A percentile compares a stretch with the other conserved stretches of the same genome.
phyloP scores from a whole-genome alignment of 352 stramenopile species.

The Pythium coloratum region DNA sequence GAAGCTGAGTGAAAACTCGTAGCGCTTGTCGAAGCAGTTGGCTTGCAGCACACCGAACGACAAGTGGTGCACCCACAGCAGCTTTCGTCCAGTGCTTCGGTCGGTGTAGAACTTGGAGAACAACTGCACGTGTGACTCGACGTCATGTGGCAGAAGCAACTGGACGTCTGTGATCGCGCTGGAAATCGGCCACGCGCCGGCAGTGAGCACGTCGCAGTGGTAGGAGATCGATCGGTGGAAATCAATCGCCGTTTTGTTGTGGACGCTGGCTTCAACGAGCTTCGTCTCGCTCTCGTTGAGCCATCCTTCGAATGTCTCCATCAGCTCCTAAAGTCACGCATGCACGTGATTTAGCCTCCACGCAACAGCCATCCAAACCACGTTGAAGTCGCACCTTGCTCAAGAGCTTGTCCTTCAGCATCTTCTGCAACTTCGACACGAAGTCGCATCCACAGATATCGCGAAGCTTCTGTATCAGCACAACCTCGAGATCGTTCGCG shows the following conservation, averaged over 20 bases:
- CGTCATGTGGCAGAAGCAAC: slow-evolving; percentile 51
- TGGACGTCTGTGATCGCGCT: slow-evolving; percentile 51
- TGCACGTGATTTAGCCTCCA: too few relatives aligned
- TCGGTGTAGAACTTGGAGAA: slow-evolving; percentile 85
- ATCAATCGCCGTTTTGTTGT: slow-evolving; percentile 43
- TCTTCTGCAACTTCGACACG: slow-evolving; percentile 88
- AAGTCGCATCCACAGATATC: slow-evolving; percentile 87
- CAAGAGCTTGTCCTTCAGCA: slow-evolving; percentile 85
- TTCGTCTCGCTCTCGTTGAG: slow-evolving; percentile 62
- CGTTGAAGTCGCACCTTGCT: slow-evolving; percentile 55
- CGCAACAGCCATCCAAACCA: neutral
- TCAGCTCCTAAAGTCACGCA: slow-evolving; percentile 46
- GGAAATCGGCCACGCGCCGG: slow-evolving; percentile 82
- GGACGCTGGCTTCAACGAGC: slow-evolving; percentile 34
- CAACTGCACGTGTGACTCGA: slow-evolving; percentile 62
- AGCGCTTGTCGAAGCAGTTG: slow-evolving; percentile 69
- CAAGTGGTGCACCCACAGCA: slow-evolving; percentile 78
- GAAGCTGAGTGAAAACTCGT: slow-evolving; percentile 82
- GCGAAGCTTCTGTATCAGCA: slow-evolving; percentile 81
- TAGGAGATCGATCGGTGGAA: slow-evolving; percentile 64
- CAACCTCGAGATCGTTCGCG: slow-evolving; percentile 73
- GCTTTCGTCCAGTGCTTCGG: slow-evolving; percentile 72
- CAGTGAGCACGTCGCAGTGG: slow-evolving; percentile 81
- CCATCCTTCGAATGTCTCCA: slow-evolving; percentile 69
- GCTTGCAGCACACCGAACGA: slow-evolving; percentile 74